Evolutionary conservation across 1,284 basidiomycete species (phyloP).

Genomic region (Pyrrhoderma lamaoense): DNA sequence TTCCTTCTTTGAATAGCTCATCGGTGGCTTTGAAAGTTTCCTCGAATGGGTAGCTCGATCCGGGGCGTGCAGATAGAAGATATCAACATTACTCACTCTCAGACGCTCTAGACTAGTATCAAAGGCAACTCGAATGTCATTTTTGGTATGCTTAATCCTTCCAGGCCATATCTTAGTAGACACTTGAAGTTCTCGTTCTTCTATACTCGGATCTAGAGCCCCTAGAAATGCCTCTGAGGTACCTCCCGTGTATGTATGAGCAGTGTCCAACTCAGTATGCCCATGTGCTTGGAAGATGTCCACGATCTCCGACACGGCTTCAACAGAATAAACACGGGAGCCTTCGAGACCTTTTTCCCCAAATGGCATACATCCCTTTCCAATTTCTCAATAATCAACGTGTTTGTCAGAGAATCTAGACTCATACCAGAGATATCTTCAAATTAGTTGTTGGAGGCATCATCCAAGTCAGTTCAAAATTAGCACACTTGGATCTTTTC

Average conservation of each 20-base stretch:
- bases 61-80: slow-evolving; percentile 42
- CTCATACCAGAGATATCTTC: neutral
- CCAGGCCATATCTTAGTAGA: neutral
- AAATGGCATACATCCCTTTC: slow-evolving; percentile 44
- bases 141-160: neutral
- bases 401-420: neutral
- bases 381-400: neutral
- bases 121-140: slow-evolving; percentile 29
- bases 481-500: no score
- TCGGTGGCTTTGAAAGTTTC: slow-evolving; percentile 39
- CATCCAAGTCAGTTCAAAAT: neutral
- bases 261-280: slow-evolving; percentile 43
- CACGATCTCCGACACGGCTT: slow-evolving; percentile 38
- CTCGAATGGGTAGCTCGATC: slow-evolving; percentile 26
- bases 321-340: slow-evolving; percentile 32
- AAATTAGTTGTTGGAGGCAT: neutral
- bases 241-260: slow-evolving; percentile 41
- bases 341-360: slow-evolving; percentile 38
- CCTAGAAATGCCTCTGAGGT: slow-evolving; percentile 35
- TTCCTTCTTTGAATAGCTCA: slow-evolving; percentile 36
- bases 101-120: slow-evolving; percentile 33
- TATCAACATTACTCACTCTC: slow-evolving; percentile 32
- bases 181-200: neutral
- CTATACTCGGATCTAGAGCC: neutral
- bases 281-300: slow-evolving; percentile 38